A percentile compares a stretch with the other conserved stretches of the same genome.
Evolutionary conservation across 768 basidiomycete species (phyloP).

Genomic region (Hypholoma fasciculare): DNA sequence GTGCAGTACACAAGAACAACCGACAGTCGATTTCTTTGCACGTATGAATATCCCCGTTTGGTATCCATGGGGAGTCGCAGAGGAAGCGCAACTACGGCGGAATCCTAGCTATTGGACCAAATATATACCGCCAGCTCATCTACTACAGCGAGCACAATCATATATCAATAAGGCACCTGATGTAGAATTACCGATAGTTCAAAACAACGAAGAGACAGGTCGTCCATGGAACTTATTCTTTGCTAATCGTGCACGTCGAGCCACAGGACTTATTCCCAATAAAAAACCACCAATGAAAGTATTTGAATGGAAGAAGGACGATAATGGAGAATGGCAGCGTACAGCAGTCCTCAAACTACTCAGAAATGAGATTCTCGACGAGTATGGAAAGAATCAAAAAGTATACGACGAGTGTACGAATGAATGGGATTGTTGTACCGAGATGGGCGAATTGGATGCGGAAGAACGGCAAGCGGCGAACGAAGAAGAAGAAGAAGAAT

Average conservation of each 20-base stretch:
- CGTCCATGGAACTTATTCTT: neutral
- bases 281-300: neutral
- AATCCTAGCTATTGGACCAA: neutral
- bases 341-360: neutral
- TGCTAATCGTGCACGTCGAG: neutral
- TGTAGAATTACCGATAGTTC: neutral
- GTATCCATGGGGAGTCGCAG: neutral
- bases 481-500: too few species aligned
- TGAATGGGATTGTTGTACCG: neutral
- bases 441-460: neutral
- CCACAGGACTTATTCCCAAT: neutral
- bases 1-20: neutral
- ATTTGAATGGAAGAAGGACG: neutral
- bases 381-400: neutral
- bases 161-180: too few species aligned
- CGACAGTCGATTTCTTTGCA: neutral
- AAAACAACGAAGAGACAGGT: neutral
- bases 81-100: neutral
- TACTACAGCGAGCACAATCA: neutral
- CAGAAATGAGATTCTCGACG: neutral
- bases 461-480: neutral
- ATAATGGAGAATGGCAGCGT: neutral
- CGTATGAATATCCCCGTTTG: neutral
- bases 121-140: neutral
- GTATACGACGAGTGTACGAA: neutral